phyloP scores from a whole-genome alignment of 164 flowering plant species.

The Aristolochia californica region DNA sequence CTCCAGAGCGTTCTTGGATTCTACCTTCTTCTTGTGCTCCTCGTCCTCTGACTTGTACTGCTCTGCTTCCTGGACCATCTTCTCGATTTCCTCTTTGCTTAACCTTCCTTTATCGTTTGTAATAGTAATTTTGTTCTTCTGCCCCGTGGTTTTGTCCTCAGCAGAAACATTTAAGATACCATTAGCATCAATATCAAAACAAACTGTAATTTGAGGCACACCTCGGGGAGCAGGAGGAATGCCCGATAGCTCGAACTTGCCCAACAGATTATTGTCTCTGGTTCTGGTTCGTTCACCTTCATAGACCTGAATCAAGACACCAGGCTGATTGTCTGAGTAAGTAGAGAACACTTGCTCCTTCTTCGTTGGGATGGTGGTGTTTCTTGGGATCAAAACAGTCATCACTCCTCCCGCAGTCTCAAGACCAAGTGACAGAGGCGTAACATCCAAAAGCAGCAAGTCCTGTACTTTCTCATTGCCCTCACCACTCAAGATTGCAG shows the following conservation, averaged over 20 bases:
- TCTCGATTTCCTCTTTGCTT: slow-evolving; percentile 24
- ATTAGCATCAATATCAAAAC: slow-evolving; percentile 26
- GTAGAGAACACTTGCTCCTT: slow-evolving; percentile 28
- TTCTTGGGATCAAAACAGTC: slow-evolving; percentile 24
- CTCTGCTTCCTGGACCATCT: slow-evolving; percentile 40
- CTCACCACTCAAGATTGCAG: slow-evolving; percentile 24
- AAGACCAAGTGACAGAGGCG: slow-evolving; percentile 18
- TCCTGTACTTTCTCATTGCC: slow-evolving; percentile 36
- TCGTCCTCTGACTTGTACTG: slow-evolving; percentile 32
- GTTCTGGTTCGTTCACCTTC: slow-evolving; percentile 36
- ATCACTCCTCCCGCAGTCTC: slow-evolving; percentile 27
- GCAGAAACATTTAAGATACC: slow-evolving; percentile 34
- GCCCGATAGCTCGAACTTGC: slow-evolving; percentile 25
- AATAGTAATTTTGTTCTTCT: slow-evolving; percentile 36
- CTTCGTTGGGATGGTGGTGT: slow-evolving; percentile 35
- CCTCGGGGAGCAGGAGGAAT: slow-evolving; percentile 38
- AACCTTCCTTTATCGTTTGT: slow-evolving; percentile 34
- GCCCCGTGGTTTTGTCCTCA: slow-evolving; percentile 33
- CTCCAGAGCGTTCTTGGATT: slow-evolving; percentile 27
- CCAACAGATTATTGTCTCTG: slow-evolving; percentile 20
- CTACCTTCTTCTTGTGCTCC: slow-evolving; percentile 34
- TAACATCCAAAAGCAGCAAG: slow-evolving; percentile 20
- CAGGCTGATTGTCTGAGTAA: slow-evolving; percentile 33
- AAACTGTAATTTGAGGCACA: slow-evolving; percentile 34
- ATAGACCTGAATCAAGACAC: slow-evolving; percentile 29